phyloP scores from a whole-genome alignment of 805 yeast species.

The Torulaspora maleeae region DNA sequence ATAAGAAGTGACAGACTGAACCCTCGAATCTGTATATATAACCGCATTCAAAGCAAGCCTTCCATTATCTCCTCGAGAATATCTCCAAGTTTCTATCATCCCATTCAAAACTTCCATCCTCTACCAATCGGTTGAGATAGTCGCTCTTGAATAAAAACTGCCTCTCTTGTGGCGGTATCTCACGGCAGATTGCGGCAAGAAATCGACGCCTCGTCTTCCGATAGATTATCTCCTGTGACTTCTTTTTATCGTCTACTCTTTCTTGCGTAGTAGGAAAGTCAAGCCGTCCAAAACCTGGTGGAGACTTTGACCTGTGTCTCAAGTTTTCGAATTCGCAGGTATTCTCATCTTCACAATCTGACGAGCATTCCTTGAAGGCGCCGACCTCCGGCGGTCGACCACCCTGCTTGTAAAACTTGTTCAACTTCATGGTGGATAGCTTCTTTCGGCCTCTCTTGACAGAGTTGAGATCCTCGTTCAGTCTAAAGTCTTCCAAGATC shows the following conservation, averaged over 20 bases:
- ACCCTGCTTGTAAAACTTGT: conserved; percentile 20
- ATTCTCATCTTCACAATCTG: conserved; percentile 20
- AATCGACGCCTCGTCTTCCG: conserved; percentile 44
- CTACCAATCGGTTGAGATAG: conserved; percentile 38
- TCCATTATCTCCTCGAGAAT: conserved; percentile 16
- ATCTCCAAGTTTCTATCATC: conserved; percentile 26
- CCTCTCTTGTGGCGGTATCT: conserved; percentile 30
- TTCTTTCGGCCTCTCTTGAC: conserved; percentile 15
- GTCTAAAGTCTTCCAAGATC: conserved; percentile 35
- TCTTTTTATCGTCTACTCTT: conserved; percentile 36
- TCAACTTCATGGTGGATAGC: conserved; percentile 10
- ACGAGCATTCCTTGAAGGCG: background rate
- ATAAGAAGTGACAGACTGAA: background rate
- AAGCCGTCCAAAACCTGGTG: conserved; percentile 56
- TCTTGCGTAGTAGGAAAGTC: conserved; percentile 60
- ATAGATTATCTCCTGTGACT: conserved; percentile 34
- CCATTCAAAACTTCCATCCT: conserved; percentile 31
- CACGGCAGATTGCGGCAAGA: conserved; percentile 40
- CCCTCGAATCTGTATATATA: too few species aligned
- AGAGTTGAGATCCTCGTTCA: conserved; percentile 19
- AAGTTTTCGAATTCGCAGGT: conserved; percentile 26
- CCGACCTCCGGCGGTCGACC: conserved; percentile 16
- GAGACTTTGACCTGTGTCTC: conserved; percentile 41
- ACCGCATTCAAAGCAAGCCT: background rate
- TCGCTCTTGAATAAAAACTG: conserved; percentile 45